Percentiles rank a stretch among this genome's conserved stretches.
phyloP scores from a whole-genome alignment of 768 basidiomycete species.

The Mycena galopus region DNA sequence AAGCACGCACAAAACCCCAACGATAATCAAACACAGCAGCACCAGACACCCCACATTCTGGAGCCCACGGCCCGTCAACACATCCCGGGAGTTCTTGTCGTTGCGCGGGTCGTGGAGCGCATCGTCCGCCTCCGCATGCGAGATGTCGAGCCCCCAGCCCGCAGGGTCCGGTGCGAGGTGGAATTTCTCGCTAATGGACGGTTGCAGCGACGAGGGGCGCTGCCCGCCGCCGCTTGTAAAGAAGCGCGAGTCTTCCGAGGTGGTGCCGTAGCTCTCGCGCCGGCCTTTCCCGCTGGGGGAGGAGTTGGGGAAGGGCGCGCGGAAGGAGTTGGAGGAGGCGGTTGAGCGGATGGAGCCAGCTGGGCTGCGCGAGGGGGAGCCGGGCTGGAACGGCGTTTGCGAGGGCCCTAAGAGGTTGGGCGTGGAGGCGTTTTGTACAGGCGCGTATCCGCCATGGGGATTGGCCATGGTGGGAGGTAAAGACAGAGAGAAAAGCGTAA shows the following conservation, averaged over 20 bases:
- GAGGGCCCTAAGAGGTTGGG: neutral
- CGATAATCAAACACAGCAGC: constrained; percentile 46
- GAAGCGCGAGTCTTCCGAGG: too few species aligned
- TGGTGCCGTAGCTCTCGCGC: neutral
- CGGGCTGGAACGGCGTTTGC: neutral
- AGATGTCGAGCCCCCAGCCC: constrained; percentile 54
- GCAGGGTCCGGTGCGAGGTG: constrained; percentile 62
- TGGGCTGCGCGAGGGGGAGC: too few species aligned
- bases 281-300: neutral
- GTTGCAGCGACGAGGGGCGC: constrained; percentile 3
- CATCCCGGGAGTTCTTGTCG: constrained; percentile 57
- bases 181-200: constrained; percentile 48
- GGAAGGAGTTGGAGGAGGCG: too few species aligned
- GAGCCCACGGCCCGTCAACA: constrained; percentile 68
- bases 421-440: neutral
- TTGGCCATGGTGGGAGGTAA: neutral
- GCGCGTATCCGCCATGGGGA: neutral
- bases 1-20: constrained; percentile 52
- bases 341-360: too few species aligned
- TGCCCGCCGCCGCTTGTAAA: neutral
- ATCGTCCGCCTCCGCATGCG: constrained; percentile 62
- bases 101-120: constrained; percentile 71
- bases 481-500: too few species aligned
- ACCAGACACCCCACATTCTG: constrained; percentile 65
- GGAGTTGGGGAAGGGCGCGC: neutral